Evolutionary conservation across 176 grass and related monocot species (phyloP).

Genomic region (Sorghum bicolor): DNA sequence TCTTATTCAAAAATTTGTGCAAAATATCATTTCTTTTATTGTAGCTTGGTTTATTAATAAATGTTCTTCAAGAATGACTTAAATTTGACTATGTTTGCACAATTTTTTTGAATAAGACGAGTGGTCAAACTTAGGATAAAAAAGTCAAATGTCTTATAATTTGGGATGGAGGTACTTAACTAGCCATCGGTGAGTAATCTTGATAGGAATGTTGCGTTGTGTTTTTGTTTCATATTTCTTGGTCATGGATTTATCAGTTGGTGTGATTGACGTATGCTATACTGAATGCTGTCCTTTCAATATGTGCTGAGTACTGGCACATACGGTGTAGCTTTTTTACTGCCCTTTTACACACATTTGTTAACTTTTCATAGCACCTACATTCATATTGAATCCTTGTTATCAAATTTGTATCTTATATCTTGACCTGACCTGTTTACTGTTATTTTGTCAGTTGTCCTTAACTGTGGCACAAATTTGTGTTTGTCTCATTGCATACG

Average conservation of each 20-base stretch:
- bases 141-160: too few species aligned
- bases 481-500: not conserved
- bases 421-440: not conserved
- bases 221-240: slow-evolving; percentile 12
- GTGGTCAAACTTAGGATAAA: too few species aligned
- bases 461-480: not conserved
- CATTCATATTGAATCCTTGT: not conserved
- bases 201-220: not conserved
- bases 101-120: too few species aligned
- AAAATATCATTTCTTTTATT: too few species aligned
- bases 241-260: not conserved
- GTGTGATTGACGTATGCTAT: not conserved
- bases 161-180: too few species aligned
- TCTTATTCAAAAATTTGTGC: too few species aligned
- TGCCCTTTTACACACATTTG: not conserved
- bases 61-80: too few species aligned
- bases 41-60: too few species aligned
- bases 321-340: not conserved
- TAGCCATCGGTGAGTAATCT: not conserved
- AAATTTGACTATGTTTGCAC: too few species aligned
- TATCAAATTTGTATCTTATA: not conserved
- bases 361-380: not conserved
- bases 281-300: not conserved
- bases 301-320: not conserved
- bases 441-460: not conserved